Evolutionary conservation across 2,329 filamentous ascomycete species (phyloP).

Genomic region (Sclerotinia spermophila): DNA sequence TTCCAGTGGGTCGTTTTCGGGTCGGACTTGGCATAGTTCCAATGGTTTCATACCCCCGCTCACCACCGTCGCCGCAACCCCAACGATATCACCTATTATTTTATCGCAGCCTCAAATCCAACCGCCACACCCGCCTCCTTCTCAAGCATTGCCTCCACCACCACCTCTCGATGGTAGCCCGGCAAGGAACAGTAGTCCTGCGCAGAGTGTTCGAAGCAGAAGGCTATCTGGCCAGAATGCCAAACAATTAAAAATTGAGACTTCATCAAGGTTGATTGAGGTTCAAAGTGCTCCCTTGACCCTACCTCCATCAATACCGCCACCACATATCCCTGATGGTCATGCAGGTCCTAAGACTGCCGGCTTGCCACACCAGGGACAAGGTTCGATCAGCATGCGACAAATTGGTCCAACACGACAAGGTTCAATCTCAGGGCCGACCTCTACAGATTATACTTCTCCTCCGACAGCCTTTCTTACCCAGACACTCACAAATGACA

Average conservation of each 20-base stretch:
- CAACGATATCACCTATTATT: constrained; percentile 32
- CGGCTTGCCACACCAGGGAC: constrained; percentile 27
- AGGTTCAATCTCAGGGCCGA: constrained; percentile 33
- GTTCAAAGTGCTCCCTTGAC: constrained; percentile 23
- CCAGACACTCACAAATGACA: constrained; percentile 32
- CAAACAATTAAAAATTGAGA: constrained; percentile 88
- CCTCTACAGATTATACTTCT: constrained; percentile 31
- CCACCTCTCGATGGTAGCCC: constrained; percentile 34
- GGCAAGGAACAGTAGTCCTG: constrained; percentile 35
- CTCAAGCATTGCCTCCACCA: constrained; percentile 38
- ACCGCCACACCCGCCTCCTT: constrained; percentile 42
- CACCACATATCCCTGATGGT: constrained; percentile 27
- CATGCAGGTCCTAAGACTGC: constrained; percentile 32
- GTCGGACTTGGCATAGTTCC: constrained; percentile 77
- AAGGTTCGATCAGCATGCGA: constrained; percentile 21
- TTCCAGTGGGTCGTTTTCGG: constrained; percentile 69
- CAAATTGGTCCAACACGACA: constrained; percentile 30
- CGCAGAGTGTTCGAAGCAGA: constrained; percentile 63
- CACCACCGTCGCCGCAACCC: constrained; percentile 66
- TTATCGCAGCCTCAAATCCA: constrained; percentile 29
- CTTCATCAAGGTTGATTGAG: constrained; percentile 38
- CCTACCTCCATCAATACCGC: constrained; percentile 32
- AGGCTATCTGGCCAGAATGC: constrained; percentile 76
- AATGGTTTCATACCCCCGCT: constrained; percentile 67
- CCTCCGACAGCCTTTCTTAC: constrained; percentile 37